Evolutionary conservation across 805 yeast genomes (phyloP).

Genomic region (Myxozyma geophila): DNA sequence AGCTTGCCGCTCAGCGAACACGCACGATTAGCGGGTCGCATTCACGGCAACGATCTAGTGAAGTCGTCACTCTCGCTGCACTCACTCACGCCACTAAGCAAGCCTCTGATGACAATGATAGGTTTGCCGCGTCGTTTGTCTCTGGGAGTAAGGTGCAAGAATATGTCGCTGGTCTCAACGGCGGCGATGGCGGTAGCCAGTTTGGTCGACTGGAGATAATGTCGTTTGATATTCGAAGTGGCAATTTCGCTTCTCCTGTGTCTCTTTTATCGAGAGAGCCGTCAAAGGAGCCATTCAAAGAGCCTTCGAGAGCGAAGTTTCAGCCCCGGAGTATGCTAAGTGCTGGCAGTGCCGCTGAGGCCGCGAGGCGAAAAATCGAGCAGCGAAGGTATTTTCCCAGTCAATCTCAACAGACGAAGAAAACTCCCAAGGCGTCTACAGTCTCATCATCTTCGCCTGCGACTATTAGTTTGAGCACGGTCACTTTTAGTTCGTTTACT

Average conservation of each 20-base stretch:
- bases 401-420: neutral
- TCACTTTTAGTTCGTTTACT: too few species aligned
- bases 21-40: slow-evolving; percentile 12
- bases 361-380: slow-evolving; percentile 4
- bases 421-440: neutral
- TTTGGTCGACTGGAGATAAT: neutral
- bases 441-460: neutral
- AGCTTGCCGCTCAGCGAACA: neutral
- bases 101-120: too few species aligned
- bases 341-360: neutral
- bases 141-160: slow-evolving; percentile 7
- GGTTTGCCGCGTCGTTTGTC: slow-evolving; percentile 17
- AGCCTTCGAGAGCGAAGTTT: too few species aligned
- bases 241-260: neutral
- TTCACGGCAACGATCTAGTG: neutral
- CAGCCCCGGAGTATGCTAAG: too few species aligned
- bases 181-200: neutral
- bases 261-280: neutral
- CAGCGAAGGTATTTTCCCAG: slow-evolving; percentile 10
- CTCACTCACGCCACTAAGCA: neutral
- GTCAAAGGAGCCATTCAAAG: neutral
- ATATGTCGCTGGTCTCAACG: too few species aligned
- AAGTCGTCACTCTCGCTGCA: slow-evolving; percentile 7
- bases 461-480: neutral
- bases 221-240: slow-evolving; percentile 13